These are phyloP conservation scores for Phytophthora citricola DNA, from an alignment of 352 stramenopile genomes.

Conservation along the genomic window DNA sequence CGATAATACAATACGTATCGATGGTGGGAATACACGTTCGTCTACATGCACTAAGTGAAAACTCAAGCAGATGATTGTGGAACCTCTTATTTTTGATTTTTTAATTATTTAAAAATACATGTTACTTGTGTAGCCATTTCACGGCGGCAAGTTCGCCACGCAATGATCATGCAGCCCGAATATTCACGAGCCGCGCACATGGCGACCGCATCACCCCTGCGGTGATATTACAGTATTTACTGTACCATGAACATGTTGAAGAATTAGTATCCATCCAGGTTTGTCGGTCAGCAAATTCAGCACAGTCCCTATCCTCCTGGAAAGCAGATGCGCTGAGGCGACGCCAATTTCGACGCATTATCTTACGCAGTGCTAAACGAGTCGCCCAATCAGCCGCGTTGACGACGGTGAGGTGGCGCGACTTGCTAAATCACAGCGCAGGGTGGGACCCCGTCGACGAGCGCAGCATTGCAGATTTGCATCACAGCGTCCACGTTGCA, in stretches of 20 bases:
- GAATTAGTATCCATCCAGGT: too few species aligned
- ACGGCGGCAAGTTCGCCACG: neutral
- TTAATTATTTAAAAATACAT: neutral
- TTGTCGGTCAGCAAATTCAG: neutral
- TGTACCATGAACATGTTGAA: too few species aligned
- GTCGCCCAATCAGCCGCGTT: constrained; percentile 20
- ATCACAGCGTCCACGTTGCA: constrained; percentile 8
- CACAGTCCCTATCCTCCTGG: neutral
- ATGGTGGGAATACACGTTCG: too few species aligned
- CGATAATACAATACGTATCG: too few species aligned
- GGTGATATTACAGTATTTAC: neutral
- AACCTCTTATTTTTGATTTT: neutral
- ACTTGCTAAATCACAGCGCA: constrained; percentile 33
- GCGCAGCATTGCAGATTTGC: constrained; percentile 19
- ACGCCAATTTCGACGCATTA: neutral
- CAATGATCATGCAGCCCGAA: too few species aligned
- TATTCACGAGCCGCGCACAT: neutral
- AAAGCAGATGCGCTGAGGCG: neutral
- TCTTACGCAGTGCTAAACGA: neutral
- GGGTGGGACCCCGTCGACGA: constrained; percentile 22
- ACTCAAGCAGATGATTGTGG: too few species aligned
- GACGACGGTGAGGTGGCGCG: constrained; percentile 22
- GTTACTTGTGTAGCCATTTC: neutral
- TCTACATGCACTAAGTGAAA: too few species aligned
- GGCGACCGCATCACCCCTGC: neutral